Evolutionary conservation across 805 yeast genomes (phyloP), one percentile per base, ranked within the genome.

Genomic region (Hanseniaspora singularis): DNA sequence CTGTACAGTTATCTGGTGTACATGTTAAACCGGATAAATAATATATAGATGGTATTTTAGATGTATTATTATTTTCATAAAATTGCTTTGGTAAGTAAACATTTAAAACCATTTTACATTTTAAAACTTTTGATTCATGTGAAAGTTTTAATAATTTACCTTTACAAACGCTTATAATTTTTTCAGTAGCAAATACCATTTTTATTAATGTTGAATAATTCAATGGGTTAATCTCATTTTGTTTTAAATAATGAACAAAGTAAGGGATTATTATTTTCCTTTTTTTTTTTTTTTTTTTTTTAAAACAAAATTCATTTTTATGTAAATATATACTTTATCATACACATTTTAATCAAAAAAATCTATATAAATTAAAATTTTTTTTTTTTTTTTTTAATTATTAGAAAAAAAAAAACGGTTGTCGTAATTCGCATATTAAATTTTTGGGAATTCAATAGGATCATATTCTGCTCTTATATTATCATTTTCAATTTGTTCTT

Each of bases 11-110:
- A 66, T 84, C 77, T 40, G 96, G 96, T 1, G 94, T 79, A 62
- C 97, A 89, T 0, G 96, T 85, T 54, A 89, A 71, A 1, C 98
- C 98, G 2, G 95, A 79, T 19, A 89, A 70, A 58, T 79, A 89
- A 52, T 83, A 63, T 51, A 89, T 61, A 0, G 83, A 84, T 1
- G 98, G 97, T 22, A 81, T 64, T 18, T 58, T 9, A 55, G 51
- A 18, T 19, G 47, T 31, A 18, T 5, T 44, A 18, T 41, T 37
- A 2, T 40, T 23, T 16, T 56, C 54, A 44, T 54, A 63, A 55
- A 69, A 70, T 50, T 67, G 65, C 57, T 72, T 67, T 38, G 97
- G 98, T 30, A 92, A 62, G 55, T 76, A 89, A 37, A 89, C 73
- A 56, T 89, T 92, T 38, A 88, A 81, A 52, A 75, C 77, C 96